Base-by-base conservation (phyloP, 2,329 filamentous ascomycete species). In the Helicocarpus griseus region DNA sequence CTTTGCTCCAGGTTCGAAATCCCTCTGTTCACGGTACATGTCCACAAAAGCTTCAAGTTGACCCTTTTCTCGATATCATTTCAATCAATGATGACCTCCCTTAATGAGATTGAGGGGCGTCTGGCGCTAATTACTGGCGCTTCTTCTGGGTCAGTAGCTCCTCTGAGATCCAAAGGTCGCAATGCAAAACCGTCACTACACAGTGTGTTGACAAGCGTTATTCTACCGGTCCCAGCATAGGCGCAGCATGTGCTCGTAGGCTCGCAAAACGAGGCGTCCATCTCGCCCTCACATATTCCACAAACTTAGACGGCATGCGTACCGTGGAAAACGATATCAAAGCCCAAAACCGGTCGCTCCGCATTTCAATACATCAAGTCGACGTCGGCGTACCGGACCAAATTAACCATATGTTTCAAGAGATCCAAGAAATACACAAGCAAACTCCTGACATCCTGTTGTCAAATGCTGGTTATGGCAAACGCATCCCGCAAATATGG, bases 391-490 rank as follows among this genome's bases (percentile, higher is more conserved):
- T 73, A 6, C 70, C 75, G 4, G 72, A 74, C 5, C 75, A 79
- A 44, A 77, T 83, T 29, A 65, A 75, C 39, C 61, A 64, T 3
- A 72, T 85, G 57, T 82, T 81, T 52, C 58, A 69, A 13, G 74
- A 81, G 51, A 77, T 85, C 40, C 66, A 73, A 45, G 60, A 66
- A 0, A 61, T 76, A 48, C 80, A 85, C 35, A 71, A 70, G 9
- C 71, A 77, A 51, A 71, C 72, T 1, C 79, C 80, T 0, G 79
- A 85, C 59, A 84, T 87, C 21, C 69, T 86, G 2, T 65, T 87
- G 24, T 79, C 77, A 8, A 87, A 87, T 59, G 83, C 83, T 1
- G 83, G 82, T 0, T 76, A 83, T 56, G 82, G 82, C 38, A 81
- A 81, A 60, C 73, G 81, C n/a, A 77, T 82, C 52, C 64, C 69